Evolutionary conservation across 2,329 filamentous ascomycete genomes (phyloP), one percentile per base, ranked within the genome.

Genomic region (Juglanconis oblonga): DNA sequence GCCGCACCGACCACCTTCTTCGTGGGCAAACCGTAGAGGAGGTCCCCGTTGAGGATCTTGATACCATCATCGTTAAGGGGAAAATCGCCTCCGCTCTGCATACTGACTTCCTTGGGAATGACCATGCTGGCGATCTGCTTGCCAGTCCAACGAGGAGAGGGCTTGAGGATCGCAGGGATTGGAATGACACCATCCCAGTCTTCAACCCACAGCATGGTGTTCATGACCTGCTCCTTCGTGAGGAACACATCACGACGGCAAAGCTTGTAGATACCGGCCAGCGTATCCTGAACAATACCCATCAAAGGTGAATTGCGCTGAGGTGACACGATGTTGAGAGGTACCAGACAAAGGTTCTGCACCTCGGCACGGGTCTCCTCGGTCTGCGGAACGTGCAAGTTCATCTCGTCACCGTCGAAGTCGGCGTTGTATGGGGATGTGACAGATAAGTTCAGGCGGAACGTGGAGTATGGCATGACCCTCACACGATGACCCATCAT

Each of bases 341-440:
- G 95, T n/a, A 99, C 95, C 84, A 98, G 89, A 74, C 94, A 98
- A 13, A 99, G 85, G 72, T 98, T 89, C 74, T 87, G 91, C 67
- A 99, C 87, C 75, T 99, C 95, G 50, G 96, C 92, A 62, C 95
- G 90, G 38, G 96, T 96, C 76, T 99, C 96, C 72, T 99, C 93
- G 42, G 91, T 95, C 72, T 99, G 95, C 4, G 95, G 96, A 55
- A 99, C 96, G 84, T 99, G 95, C 78, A 99, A 86, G 73, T 99
- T 99, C 95, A 99, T 99, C 77, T 99, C 95, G 74, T 99, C 95
- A 78, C 95, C 95, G 72, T 99, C 95, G 78, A 99, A 99, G 90
- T 99, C 95, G 69, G 95, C 95, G 79, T 99, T 99, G 82, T 99
- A 99, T 0, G 95, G 95, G 33, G 93, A 96, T 0, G 96, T 99